Evolutionary conservation across 208 protist species (phyloP).

Genomic region (Leishmania tropica): DNA sequence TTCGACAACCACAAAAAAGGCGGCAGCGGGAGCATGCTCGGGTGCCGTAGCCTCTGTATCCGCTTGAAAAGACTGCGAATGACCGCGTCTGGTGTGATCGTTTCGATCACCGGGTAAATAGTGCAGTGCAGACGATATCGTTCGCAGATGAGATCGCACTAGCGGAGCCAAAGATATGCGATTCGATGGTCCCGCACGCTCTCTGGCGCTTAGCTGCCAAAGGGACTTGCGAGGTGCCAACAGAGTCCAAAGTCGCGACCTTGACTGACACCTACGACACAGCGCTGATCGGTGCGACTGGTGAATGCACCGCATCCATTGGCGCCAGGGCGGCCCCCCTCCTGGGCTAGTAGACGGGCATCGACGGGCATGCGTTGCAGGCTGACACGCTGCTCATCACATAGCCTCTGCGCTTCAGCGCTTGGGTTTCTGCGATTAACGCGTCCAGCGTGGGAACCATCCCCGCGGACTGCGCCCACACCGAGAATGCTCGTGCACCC

Average conservation of each 20-base stretch:
- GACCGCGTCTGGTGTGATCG: background rate
- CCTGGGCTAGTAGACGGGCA: background rate
- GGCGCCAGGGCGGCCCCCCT: background rate
- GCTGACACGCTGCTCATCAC: background rate
- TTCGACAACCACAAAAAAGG: background rate
- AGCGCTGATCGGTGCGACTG: background rate
- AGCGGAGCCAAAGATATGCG: background rate
- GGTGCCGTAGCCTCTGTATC: background rate
- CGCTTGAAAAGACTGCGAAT: background rate
- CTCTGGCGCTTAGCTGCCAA: background rate
- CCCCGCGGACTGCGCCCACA: background rate
- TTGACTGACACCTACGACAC: background rate
- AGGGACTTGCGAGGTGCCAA: background rate
- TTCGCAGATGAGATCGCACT: background rate
- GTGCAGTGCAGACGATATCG: background rate
- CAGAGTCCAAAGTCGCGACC: background rate
- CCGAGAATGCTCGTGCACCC: background rate
- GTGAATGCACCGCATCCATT: background rate
- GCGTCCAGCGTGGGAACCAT: background rate
- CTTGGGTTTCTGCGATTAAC: background rate
- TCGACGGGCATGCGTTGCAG: background rate
- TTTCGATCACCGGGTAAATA: background rate
- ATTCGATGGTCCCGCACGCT: background rate
- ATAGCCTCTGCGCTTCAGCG: background rate
- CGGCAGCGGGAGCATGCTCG: background rate